Conservation (phyloP, 805 yeast species). For the Candida oleophila region DNA sequence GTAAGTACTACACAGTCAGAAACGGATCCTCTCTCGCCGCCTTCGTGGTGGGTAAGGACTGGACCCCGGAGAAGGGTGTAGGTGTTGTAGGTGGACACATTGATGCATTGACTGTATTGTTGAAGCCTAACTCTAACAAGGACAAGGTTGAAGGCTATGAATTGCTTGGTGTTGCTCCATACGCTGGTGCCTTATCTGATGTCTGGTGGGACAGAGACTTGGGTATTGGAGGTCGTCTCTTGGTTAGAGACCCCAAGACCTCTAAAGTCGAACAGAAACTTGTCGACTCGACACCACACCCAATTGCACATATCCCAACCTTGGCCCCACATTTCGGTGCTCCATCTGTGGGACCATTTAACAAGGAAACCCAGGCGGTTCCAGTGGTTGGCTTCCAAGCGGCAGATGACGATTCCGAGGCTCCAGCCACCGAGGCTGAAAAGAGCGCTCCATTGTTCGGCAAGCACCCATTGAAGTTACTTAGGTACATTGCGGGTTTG, state of each 20-base stretch:
- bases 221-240: slow-evolving; percentile 77
- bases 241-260: slow-evolving; percentile 39
- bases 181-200: slow-evolving; percentile 65
- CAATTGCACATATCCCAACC: slow-evolving; percentile 79
- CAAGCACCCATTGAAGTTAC: slow-evolving; percentile 63
- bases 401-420: slow-evolving; percentile 27
- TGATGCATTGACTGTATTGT: slow-evolving; percentile 65
- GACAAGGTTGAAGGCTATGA: slow-evolving; percentile 69
- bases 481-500: slow-evolving; percentile 66
- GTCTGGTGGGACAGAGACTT: slow-evolving; percentile 86
- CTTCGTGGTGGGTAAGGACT: slow-evolving; percentile 63
- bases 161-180: slow-evolving; percentile 79
- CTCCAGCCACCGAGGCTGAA: slow-evolving; percentile 59
- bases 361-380: slow-evolving; percentile 72
- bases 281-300: slow-evolving; percentile 61
- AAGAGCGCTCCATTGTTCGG: slow-evolving; percentile 63
- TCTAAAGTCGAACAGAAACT: slow-evolving; percentile 41
- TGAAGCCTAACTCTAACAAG: slow-evolving; percentile 73
- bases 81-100: slow-evolving; percentile 76
- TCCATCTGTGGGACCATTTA: slow-evolving; percentile 67
- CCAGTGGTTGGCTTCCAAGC: slow-evolving; percentile 66
- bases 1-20: slow-evolving; percentile 66
- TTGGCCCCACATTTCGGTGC: slow-evolving; percentile 86
- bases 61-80: slow-evolving; percentile 64
- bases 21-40: slow-evolving; percentile 70